Evolutionary conservation across 805 yeast species (phyloP), one percentile per base, ranked within the genome.

Genomic region (Saturnispora dispora): DNA sequence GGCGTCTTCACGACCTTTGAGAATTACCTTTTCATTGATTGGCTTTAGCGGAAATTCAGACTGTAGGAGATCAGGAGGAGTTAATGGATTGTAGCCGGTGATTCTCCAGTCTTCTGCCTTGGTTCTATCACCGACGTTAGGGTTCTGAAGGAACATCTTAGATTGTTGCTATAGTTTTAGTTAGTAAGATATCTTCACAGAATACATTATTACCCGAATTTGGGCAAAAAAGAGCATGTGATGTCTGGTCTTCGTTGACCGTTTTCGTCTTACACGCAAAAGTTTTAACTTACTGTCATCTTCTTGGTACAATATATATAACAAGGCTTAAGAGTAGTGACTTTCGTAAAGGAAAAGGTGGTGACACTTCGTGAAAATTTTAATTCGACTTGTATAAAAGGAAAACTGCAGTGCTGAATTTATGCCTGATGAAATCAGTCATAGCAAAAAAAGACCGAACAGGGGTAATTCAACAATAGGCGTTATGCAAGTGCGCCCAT

Each of bases 1-100:
- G 3, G 95, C 82, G 23, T 77, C 83, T 55, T 83, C 78, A 71
- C 98, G 81, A 46, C 93, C 96, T 46, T 76, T 70, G 42, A 86
- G 65, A 53, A 91, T 88, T 50, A 74, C 83, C 51, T 78, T 71
- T 58, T 78, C 78, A 50, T 85, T 78, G 46, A 70, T 68, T 48
- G 74, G 76, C 35, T 84, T 73, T 45, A 88, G 77, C 41, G 88
- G 91, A 65, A 75, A 75, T 68, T 91, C 96, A 58, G 84, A 86
- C 70, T 90, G 96, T 40, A 91, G 77, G 52, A 90, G 76, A 63
- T 88, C 96, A 27, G 99, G 98, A 11, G 98, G 87, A n/a, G 95
- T 85, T 56, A 91, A 75, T 22, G 98, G 98, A 64, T 89, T 91
- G 77, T 91, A 91, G 40, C 97, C 98, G 42, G 78, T 73, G 60